Percentiles rank a stretch among this genome's conserved stretches.
Conservation (phyloP, 768 basidiomycete genomes). For the Solioccasus polychromus region DNA sequence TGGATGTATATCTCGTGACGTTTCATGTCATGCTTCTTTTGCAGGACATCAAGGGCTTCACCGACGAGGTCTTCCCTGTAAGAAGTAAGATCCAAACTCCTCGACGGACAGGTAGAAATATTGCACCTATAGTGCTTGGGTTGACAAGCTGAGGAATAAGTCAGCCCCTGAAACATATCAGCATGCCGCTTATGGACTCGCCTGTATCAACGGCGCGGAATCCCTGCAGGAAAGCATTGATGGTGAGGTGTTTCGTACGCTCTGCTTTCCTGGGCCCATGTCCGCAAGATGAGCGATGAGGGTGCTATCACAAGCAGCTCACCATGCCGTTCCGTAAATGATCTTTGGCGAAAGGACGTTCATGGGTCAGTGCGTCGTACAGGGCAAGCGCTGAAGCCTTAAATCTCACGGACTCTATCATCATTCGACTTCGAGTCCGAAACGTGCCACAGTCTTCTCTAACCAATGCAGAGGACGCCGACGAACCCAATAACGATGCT, state of each 20-base stretch:
- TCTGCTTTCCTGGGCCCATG: constrained; percentile 66
- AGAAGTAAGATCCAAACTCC: not conserved
- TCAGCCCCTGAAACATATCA: constrained; percentile 15
- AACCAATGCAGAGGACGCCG: too few relatives aligned
- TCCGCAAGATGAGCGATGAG: not conserved
- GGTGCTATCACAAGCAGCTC: constrained; percentile 11
- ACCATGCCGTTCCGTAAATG: constrained; percentile 67
- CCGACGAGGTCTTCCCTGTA: constrained; percentile 79
- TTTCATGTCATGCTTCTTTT: constrained; percentile 54
- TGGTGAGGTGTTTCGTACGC: constrained; percentile 61
- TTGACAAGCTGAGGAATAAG: constrained; percentile 49
- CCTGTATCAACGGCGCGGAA: constrained; percentile 87
- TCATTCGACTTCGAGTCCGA: too few relatives aligned
- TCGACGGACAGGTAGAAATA: not conserved
- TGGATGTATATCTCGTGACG: constrained; percentile 75
- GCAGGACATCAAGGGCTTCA: constrained; percentile 57
- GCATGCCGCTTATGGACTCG: constrained; percentile 27
- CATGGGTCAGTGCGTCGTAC: constrained; percentile 18
- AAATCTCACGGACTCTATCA: constrained; percentile 15
- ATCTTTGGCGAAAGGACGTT: constrained; percentile 40
- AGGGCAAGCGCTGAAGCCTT: constrained; percentile 1
- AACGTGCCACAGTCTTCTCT: too few relatives aligned
- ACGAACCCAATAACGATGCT: too few relatives aligned
- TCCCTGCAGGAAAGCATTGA: constrained; percentile 69
- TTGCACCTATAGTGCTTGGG: constrained; percentile 68